Conservation (phyloP, 2,329 filamentous ascomycete genomes). For the Didymosphaeria variabile region DNA sequence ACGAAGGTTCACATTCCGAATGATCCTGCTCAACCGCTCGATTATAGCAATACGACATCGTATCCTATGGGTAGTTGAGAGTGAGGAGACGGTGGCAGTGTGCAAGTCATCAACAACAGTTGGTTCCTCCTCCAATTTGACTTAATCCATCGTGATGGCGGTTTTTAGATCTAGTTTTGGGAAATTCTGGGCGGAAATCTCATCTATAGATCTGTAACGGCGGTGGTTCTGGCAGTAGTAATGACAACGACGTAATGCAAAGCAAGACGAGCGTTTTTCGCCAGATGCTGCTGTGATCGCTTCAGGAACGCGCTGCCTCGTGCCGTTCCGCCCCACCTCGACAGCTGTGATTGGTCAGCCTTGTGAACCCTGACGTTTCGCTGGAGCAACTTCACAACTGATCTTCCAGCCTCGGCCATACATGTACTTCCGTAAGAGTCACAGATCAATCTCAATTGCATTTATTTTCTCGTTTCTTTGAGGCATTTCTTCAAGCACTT, state of each 20-base stretch:
- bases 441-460: neutral
- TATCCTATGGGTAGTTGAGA: constrained; percentile 30
- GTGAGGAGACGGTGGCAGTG: neutral
- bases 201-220: neutral
- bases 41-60: constrained; percentile 23
- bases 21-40: constrained; percentile 24
- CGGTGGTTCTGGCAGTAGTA: no score
- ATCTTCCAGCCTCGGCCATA: neutral
- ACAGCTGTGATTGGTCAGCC: constrained; percentile 4
- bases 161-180: neutral
- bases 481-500: neutral
- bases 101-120: no score
- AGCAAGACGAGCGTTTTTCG: neutral
- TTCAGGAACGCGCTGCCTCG: neutral
- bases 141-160: neutral
- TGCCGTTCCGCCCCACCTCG: constrained; percentile 2
- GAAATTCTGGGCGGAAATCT: neutral
- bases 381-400: neutral
- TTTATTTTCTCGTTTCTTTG: neutral
- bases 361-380: neutral
- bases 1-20: constrained; percentile 28
- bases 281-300: neutral
- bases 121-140: neutral
- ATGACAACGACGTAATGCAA: constrained; percentile 1
- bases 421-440: neutral